Base-by-base conservation (phyloP, 2,329 filamentous ascomycete species). In the Epichloe scottii region DNA sequence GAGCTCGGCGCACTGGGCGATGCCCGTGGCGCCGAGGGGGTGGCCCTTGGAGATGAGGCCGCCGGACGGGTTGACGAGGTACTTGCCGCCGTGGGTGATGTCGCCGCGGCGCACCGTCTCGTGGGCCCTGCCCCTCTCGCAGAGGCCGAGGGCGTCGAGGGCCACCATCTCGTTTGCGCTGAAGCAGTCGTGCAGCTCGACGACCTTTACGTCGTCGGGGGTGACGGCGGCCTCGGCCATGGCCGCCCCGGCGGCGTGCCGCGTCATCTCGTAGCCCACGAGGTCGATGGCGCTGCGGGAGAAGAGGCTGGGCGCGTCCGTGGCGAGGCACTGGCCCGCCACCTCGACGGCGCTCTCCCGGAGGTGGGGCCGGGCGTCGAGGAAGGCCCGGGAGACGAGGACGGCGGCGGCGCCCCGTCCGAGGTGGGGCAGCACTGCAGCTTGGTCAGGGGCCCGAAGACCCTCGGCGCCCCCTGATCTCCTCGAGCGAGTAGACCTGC, bases 361-460 rank as follows among this genome's bases (percentile, higher is more conserved):
- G 53, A 96, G 80, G 60, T 95, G 82, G 1, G 90, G 90, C 21
- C 88, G 80, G 8, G 84, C 84, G 61, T 91, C 85, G 50, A 97
- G 79, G 77, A 96, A 97, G 46, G 77, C 78, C 69, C 95, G 84
- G 0, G 89, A 95, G 50, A 95, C 89, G 48, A 98, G 73, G 34
- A 97, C 84, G 14, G 87, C 88, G 1, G 93, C 89, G 1, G 89
- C 91, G 45, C 84, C 87, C 91, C 91, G 67, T 97, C 93, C 0
- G 89, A 95, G 1, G 91, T 97, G 1, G 93, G 91, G 70, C 91
- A 96, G 78, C 91, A 97, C 72, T 97, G 93, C n/a, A 97, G 82
- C 71, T 96, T 97, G 53, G 93, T 97, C 51, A 97, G 77, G 15
- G 91, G 91, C 57, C 81, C 81, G 70, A 88, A 82, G 68, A 97